These are phyloP conservation scores for Blastocystis hominis DNA, from an alignment of 352 stramenopile genomes.

Conservation along the genomic window DNA sequence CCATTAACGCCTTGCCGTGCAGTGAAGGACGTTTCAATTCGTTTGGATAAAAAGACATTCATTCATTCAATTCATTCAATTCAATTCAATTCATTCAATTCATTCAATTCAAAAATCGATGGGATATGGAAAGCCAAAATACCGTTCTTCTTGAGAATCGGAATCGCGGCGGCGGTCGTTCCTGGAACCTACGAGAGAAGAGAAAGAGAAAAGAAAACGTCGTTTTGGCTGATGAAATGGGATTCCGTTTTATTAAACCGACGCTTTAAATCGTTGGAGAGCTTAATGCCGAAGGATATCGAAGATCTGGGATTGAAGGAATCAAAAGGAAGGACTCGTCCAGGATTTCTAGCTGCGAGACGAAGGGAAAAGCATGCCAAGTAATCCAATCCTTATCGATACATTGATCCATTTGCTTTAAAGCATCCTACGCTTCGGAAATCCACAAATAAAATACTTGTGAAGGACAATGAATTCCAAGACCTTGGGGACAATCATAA, in stretches of 20 bases:
- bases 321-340: background rate
- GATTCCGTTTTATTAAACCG: slow-evolving; percentile 49
- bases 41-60: background rate
- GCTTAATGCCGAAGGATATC: slow-evolving; percentile 44
- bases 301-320: slow-evolving; percentile 28
- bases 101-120: too few relatives aligned
- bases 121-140: slow-evolving; percentile 51
- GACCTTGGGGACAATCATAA: slow-evolving; percentile 23
- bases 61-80: background rate
- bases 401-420: slow-evolving; percentile 26
- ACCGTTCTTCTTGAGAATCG: slow-evolving; percentile 49
- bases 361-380: slow-evolving; percentile 54
- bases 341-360: slow-evolving; percentile 50
- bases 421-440: background rate
- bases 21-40: background rate
- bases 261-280: slow-evolving; percentile 51
- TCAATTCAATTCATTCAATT: background rate
- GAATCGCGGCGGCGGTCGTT: background rate
- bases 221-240: slow-evolving; percentile 51
- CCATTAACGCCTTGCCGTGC: slow-evolving; percentile 48
- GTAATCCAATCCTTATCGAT: slow-evolving; percentile 56
- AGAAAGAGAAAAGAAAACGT: background rate
- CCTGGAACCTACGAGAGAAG: slow-evolving; percentile 25
- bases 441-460: background rate
- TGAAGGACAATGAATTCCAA: slow-evolving; percentile 44